Conservation (phyloP, 805 yeast species). For the Sungouiella blattae region DNA sequence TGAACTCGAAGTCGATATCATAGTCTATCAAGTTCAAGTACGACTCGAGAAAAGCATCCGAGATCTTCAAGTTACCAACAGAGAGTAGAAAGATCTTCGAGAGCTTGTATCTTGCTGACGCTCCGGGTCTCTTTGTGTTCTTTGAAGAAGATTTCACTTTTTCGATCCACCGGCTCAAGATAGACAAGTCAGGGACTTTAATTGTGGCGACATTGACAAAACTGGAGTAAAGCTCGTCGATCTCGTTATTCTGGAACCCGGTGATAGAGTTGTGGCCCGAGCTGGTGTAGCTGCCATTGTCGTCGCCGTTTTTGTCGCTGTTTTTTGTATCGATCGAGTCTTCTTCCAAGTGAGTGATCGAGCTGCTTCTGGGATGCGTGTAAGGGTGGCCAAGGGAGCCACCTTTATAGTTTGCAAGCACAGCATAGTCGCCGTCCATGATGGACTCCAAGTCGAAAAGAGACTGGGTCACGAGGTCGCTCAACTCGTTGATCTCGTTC, state of each 20-base stretch:
- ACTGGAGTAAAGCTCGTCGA: conserved; percentile 70
- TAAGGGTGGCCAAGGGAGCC: not conserved
- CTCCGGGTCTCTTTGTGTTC: conserved; percentile 2
- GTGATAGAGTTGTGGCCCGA: conserved; percentile 16
- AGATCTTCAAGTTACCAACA: conserved; percentile 59
- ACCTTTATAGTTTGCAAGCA: conserved; percentile 17
- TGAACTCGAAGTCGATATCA: conserved; percentile 56
- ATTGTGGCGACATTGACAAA: conserved; percentile 53
- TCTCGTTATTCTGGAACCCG: conserved; percentile 38
- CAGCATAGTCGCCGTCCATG: conserved; percentile 43
- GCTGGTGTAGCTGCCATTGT: conserved; percentile 6
- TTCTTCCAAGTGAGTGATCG: conserved; percentile 1
- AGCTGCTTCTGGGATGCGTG: not conserved
- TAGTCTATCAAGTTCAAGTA: conserved; percentile 42
- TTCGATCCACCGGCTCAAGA: conserved; percentile 38
- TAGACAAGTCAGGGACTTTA: conserved; percentile 35
- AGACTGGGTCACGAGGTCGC: conserved; percentile 68
- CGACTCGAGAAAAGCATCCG: conserved; percentile 55
- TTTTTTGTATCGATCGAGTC: conserved; percentile 1
- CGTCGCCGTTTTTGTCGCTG: not conserved
- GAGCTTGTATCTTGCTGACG: conserved; percentile 29
- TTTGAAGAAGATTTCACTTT: conserved; percentile 28
- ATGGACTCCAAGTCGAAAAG: conserved; percentile 69
- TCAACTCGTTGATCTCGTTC: conserved; percentile 76
- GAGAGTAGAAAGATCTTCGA: conserved; percentile 74